Evolutionary conservation across 805 yeast species (phyloP).

Genomic region (Cyberlindnera meyerae): DNA sequence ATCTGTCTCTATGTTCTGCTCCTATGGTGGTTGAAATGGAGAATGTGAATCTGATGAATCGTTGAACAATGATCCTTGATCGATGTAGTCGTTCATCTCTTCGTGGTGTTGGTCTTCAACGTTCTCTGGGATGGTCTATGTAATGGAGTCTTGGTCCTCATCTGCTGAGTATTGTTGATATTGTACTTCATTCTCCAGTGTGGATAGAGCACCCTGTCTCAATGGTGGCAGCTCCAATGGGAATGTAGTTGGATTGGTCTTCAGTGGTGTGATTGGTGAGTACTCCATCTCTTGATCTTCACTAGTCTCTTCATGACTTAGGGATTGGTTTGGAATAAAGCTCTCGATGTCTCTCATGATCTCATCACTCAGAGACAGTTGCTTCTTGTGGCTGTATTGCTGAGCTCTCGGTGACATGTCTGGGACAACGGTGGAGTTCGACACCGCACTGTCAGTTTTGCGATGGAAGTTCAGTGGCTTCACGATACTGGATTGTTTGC

Average conservation of each 20-base stretch:
- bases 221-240: slow-evolving; percentile 5
- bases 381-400: slow-evolving; percentile 18
- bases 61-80: slow-evolving; percentile 15
- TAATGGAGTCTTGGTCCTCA: neutral
- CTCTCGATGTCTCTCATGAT: slow-evolving; percentile 25
- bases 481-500: slow-evolving; percentile 11
- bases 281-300: slow-evolving; percentile 13
- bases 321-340: slow-evolving; percentile 17
- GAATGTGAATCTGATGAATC: slow-evolving; percentile 18
- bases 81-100: neutral
- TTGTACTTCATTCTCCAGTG: neutral
- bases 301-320: slow-evolving; percentile 2
- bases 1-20: no score
- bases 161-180: no score
- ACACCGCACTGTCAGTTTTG: slow-evolving; percentile 17
- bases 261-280: slow-evolving; percentile 22
- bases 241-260: neutral
- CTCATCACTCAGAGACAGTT: slow-evolving; percentile 26
- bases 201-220: neutral
- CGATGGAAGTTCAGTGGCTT: slow-evolving; percentile 23
- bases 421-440: slow-evolving; percentile 7
- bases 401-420: slow-evolving; percentile 1
- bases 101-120: neutral
- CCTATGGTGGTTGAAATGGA: neutral
- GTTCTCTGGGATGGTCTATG: neutral